A percentile compares a stretch with the other conserved stretches of the same genome.
These are phyloP conservation scores for Vigna unguiculata DNA, from an alignment of 306 rosid species.

Conservation along the genomic window DNA sequence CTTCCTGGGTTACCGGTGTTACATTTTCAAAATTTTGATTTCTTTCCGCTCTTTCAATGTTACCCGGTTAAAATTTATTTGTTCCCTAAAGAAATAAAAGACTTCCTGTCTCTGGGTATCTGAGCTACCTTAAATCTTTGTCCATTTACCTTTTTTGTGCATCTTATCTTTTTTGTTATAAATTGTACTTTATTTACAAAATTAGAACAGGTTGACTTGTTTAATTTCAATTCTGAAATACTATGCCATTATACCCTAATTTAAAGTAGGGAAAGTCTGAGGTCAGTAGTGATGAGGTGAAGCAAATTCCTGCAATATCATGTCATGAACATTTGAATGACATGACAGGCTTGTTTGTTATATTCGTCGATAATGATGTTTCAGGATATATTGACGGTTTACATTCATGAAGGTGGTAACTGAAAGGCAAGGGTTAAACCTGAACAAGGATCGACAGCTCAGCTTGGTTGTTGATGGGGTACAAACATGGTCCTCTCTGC, in stretches of 20 bases:
- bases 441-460: neutral
- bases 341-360: neutral
- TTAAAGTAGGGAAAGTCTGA: neutral
- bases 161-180: neutral
- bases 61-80: neutral
- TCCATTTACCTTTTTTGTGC: neutral
- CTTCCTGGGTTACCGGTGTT: neutral
- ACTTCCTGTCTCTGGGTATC: neutral
- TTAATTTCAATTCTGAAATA: neutral
- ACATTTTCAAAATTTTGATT: neutral
- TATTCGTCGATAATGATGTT: constrained; percentile 18
- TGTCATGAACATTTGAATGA: neutral
- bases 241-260: neutral
- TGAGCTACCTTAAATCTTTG: neutral
- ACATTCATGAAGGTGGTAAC: constrained; percentile 15
- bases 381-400: constrained; percentile 16
- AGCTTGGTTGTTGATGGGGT: neutral
- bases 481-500: neutral
- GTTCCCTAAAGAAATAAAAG: neutral
- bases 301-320: neutral
- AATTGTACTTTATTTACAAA: neutral
- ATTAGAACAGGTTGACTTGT: constrained; percentile 1
- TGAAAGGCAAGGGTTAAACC: constrained; percentile 8
- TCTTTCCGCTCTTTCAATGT: neutral
- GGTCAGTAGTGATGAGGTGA: constrained; percentile 8